phyloP scores from a whole-genome alignment of 257 asterid species.

The Penstemon eatonii region DNA sequence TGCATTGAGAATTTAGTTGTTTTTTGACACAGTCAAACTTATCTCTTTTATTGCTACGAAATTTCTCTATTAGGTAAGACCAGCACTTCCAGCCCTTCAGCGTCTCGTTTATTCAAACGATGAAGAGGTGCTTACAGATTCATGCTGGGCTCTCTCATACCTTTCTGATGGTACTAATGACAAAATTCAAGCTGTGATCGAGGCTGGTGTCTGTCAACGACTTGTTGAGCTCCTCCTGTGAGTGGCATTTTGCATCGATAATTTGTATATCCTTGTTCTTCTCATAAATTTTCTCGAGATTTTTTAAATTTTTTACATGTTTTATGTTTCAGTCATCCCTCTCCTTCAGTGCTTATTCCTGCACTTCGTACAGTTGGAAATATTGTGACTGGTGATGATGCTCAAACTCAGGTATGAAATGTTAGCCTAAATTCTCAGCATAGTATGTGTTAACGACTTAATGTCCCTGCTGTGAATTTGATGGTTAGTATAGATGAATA shows the following conservation, averaged over 20 bases:
- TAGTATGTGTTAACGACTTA: not conserved
- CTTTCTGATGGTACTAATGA: too few species aligned
- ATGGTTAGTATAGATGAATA: not conserved
- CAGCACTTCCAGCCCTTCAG: slow-evolving; percentile 81
- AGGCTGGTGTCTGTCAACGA: too few species aligned
- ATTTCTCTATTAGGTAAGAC: slow-evolving; percentile 54
- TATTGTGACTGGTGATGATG: slow-evolving; percentile 88
- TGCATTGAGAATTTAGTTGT: too few species aligned
- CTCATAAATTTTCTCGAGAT: not conserved
- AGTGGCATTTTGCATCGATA: slow-evolving; percentile 33
- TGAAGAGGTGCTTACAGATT: slow-evolving; percentile 79
- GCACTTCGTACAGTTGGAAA: slow-evolving; percentile 38
- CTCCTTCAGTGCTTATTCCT: slow-evolving; percentile 87
- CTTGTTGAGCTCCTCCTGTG: slow-evolving; percentile 40
- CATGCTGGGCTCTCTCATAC: too few species aligned
- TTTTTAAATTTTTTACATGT: not conserved
- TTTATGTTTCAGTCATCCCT: slow-evolving; percentile 62
- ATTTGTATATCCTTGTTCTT: not conserved
- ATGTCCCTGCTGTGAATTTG: not conserved
- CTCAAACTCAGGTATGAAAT: slow-evolving; percentile 68
- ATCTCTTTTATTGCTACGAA: not conserved
- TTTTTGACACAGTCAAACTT: too few species aligned
- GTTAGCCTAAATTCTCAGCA: slow-evolving; percentile 7
- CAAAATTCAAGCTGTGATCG: too few species aligned
- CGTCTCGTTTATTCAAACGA: slow-evolving; percentile 70